Evolutionary conservation across 441 rosid genomes (phyloP).

Genomic region (Populus hybrid): DNA sequence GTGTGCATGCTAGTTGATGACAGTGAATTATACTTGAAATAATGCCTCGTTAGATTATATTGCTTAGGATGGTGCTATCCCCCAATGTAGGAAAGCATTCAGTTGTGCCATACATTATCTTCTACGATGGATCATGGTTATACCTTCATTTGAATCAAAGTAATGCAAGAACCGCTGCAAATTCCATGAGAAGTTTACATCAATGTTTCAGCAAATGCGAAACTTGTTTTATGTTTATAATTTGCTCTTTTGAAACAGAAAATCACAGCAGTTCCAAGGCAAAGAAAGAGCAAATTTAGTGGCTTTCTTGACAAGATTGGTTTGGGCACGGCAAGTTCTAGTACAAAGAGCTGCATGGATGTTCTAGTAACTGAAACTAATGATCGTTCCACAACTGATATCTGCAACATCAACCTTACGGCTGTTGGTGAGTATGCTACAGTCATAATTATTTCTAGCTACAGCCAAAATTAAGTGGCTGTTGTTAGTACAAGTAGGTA

Average conservation of each 20-base stretch:
- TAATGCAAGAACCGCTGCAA: neutral
- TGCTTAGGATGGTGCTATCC: neutral
- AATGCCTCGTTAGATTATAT: neutral
- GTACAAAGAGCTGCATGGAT: slow-evolving; percentile 36
- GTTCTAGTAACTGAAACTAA: slow-evolving; percentile 65
- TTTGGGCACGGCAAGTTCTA: slow-evolving; percentile 31
- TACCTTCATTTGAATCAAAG: neutral
- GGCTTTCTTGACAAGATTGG: slow-evolving; percentile 60
- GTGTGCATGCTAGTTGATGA: neutral
- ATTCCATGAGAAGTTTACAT: neutral
- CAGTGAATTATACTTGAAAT: neutral
- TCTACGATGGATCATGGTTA: neutral
- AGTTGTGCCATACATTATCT: neutral
- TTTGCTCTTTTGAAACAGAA: slow-evolving; percentile 44
- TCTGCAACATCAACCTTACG: slow-evolving; percentile 53
- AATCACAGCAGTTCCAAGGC: slow-evolving; percentile 48
- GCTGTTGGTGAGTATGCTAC: slow-evolving; percentile 43
- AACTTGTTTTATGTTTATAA: slow-evolving; percentile 11
- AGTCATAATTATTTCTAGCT: neutral
- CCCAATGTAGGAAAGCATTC: neutral
- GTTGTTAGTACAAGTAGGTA: neutral
- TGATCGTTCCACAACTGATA: slow-evolving; percentile 36
- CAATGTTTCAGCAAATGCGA: too few relatives aligned
- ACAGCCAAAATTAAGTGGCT: neutral
- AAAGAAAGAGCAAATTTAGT: slow-evolving; percentile 29